Conservation (phyloP, 352 stramenopile genomes). For the Pythium brassicae region DNA sequence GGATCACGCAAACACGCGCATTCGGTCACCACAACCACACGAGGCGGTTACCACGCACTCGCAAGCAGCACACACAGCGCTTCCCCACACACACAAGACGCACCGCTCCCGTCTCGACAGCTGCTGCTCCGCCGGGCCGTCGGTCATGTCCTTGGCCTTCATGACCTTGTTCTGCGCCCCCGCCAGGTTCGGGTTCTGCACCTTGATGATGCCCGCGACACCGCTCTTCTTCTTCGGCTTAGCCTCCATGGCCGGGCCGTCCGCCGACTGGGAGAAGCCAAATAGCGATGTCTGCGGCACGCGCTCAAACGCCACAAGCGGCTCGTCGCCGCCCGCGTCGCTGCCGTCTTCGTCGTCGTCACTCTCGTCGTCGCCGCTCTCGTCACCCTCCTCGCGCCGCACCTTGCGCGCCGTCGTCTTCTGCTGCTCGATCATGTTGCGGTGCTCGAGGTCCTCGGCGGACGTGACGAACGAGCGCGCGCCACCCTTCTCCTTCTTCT, state of each 20-base stretch:
- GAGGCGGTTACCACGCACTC: background rate
- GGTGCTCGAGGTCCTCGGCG: conserved; percentile 76
- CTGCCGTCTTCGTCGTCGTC: conserved; percentile 32
- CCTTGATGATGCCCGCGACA: conserved; percentile 65
- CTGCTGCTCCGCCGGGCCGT: conserved; percentile 51
- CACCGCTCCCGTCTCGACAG: conserved; percentile 78
- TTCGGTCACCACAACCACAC: background rate
- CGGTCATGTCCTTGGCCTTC: conserved; percentile 83
- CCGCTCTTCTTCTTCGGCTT: conserved; percentile 71
- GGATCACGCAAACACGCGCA: background rate
- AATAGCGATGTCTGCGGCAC: conserved; percentile 75
- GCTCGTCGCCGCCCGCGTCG: conserved; percentile 41
- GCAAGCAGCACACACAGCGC: background rate
- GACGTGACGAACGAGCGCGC: conserved; percentile 79
- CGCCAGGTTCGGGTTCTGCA: conserved; percentile 79
- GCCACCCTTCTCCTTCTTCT: conserved; percentile 73
- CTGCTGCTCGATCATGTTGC: conserved; percentile 68
- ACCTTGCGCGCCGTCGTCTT: conserved; percentile 66
- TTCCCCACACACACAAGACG: background rate
- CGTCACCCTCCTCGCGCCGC: conserved; percentile 43
- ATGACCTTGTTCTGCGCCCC: conserved; percentile 76
- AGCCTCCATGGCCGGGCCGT: conserved; percentile 51
- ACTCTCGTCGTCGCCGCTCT: conserved; percentile 37
- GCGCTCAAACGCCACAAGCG: conserved; percentile 64
- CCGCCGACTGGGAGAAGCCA: conserved; percentile 54